Base-by-base conservation (phyloP, 495 filamentous ascomycete species). In the Aspergillus avenaceus region DNA sequence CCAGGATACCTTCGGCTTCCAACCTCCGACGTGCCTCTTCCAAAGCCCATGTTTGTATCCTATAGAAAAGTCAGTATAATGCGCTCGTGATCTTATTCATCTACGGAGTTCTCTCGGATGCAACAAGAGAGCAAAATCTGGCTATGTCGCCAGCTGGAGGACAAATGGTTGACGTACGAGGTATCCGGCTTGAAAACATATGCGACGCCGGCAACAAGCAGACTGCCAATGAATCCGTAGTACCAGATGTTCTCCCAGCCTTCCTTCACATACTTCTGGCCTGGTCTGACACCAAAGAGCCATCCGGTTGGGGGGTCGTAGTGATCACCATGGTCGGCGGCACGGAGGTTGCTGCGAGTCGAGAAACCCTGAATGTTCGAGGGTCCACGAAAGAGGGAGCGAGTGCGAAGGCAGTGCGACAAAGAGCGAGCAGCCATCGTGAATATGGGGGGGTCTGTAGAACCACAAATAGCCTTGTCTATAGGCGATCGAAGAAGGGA, bases 121-220 rank as follows among this genome's bases (percentile, higher is more conserved):
- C 5, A 16, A 18, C 19, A 4, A 18, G 3, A 36, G 5, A 36
- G n/a, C 32, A 36, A 16, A 3, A 3, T 36, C 11, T 38, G 34
- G 16, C 21, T 9, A 21, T 5, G 42, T 18, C 19, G 43, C 16
- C 13, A 49, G 38, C 29, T 19, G 44, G 38, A 40, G 9, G 27
- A 25, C 45, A 48, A 11, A 26, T 45, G 45, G 44, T 48, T 47
- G 12, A 88, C 92, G 72, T 78, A 98, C 93, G 88, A 95, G 43
- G 91, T 97, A 78, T 98, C 93, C 21, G 93, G 93, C 83, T 98
- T 98, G 64, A 90, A 97, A 44, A 88, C 87, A 78, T 97, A 96
- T 57, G 83, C 90, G 27, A 97, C 78, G 47, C 79, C 82, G 27
- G 84, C 85, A 36, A 90, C 73, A 12, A 77, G 67, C 49, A 97